Conservation (phyloP, 108 stramenopile genomes). For the Epithemia pelagica region DNA sequence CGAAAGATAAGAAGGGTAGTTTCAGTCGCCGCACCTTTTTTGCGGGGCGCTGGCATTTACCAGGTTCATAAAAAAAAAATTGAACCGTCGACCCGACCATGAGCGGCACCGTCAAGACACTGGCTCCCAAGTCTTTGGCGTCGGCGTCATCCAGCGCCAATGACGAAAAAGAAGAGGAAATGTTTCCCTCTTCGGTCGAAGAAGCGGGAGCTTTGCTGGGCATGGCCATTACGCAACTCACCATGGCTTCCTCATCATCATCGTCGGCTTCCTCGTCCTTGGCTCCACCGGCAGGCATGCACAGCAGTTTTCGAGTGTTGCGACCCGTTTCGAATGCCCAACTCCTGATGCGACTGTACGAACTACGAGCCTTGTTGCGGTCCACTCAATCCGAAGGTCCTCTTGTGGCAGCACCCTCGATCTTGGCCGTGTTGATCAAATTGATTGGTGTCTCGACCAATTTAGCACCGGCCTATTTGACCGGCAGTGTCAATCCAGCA, state of each 20-base stretch:
- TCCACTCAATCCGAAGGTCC: constrained; percentile 45
- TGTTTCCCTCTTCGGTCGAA: constrained; percentile 59
- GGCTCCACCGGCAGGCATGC: constrained; percentile 72
- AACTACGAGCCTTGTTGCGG: constrained; percentile 55
- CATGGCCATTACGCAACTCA: constrained; percentile 45
- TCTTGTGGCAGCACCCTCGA: constrained; percentile 63
- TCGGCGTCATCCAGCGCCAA: not conserved
- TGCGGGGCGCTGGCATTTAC: too few relatives aligned
- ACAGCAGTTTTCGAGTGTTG: constrained; percentile 58
- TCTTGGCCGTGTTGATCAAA: constrained; percentile 77
- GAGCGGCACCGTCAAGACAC: not conserved
- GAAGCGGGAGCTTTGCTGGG: constrained; percentile 78
- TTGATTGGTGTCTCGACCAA: constrained; percentile 61
- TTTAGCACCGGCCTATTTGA: constrained; percentile 13
- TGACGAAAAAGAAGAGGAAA: not conserved
- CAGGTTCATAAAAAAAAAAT: too few relatives aligned
- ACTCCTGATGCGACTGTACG: constrained; percentile 50
- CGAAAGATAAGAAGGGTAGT: too few relatives aligned
- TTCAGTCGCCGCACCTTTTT: too few relatives aligned
- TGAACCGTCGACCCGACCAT: not conserved
- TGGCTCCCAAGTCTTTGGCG: not conserved
- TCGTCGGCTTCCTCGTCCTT: not conserved
- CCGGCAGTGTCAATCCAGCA: not conserved
- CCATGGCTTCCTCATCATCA: not conserved
- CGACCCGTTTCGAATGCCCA: constrained; percentile 62